These are phyloP conservation scores for Vigna angularis DNA, from an alignment of 306 rosid species.

Conservation along the genomic window DNA sequence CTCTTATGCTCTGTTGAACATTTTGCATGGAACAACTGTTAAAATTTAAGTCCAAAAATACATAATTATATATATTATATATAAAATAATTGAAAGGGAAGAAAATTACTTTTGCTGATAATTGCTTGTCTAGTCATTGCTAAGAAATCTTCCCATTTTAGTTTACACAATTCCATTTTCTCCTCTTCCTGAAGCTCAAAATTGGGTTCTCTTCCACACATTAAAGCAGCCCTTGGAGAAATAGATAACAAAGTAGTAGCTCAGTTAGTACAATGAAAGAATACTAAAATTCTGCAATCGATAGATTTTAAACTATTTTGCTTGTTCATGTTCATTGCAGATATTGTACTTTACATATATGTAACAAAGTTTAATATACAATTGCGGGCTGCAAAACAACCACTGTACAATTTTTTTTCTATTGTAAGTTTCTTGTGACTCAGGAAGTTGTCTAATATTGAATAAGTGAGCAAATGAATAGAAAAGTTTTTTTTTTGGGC, in stretches of 20 bases:
- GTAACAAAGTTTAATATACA: neutral
- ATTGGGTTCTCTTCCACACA: conserved; percentile 92
- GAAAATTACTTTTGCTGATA: conserved; percentile 64
- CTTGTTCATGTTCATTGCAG: neutral
- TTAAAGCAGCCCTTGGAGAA: conserved; percentile 81
- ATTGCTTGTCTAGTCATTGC: conserved; percentile 70
- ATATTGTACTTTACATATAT: neutral
- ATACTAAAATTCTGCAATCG: neutral
- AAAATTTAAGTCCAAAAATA: conserved; percentile 17
- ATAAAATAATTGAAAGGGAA: neutral
- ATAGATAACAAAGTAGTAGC: neutral
- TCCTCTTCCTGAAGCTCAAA: conserved; percentile 77
- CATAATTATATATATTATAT: neutral
- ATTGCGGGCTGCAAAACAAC: neutral
- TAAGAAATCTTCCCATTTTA: conserved; percentile 88
- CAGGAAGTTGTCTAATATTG: neutral
- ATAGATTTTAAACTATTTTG: conserved; percentile 21
- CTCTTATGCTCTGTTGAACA: conserved; percentile 62
- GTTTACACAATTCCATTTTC: conserved; percentile 66
- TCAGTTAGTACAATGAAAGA: neutral
- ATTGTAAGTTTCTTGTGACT: neutral
- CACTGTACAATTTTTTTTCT: too few relatives aligned
- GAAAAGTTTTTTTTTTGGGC: neutral
- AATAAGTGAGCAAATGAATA: neutral
- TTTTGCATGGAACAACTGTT: conserved; percentile 33